These are phyloP conservation scores for Plasmodium inui DNA, from an alignment of 169 alveolate genomes.

Conservation along the genomic window DNA sequence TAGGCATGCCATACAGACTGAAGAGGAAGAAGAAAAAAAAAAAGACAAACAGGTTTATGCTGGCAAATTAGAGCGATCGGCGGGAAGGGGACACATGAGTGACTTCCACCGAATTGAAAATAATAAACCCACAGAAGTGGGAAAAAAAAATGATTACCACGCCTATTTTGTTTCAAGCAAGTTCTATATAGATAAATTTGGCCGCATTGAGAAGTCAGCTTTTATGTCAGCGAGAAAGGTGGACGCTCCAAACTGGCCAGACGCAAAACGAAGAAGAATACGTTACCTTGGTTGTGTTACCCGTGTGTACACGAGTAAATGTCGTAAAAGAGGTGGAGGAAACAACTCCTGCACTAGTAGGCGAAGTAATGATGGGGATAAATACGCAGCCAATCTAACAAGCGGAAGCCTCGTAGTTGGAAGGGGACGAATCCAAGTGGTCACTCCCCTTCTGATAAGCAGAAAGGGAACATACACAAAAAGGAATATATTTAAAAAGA, in stretches of 20 bases:
- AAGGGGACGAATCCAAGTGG: background rate
- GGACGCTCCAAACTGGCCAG: background rate
- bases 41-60: background rate
- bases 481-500: background rate
- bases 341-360: background rate
- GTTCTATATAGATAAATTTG: background rate
- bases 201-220: background rate
- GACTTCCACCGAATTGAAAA: background rate
- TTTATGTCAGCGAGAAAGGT: background rate
- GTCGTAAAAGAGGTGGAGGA: background rate
- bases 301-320: background rate
- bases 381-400: background rate
- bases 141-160: background rate
- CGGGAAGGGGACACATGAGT: background rate
- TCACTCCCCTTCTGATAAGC: background rate
- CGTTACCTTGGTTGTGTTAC: background rate
- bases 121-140: background rate
- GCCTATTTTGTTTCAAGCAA: background rate
- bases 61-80: background rate
- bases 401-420: background rate
- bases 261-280: background rate
- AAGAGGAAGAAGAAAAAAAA: background rate
- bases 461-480: background rate
- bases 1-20: background rate
- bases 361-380: background rate